phyloP scores from a whole-genome alignment of 2,329 filamentous ascomycete genomes.

The Ascomycota sp. region DNA sequence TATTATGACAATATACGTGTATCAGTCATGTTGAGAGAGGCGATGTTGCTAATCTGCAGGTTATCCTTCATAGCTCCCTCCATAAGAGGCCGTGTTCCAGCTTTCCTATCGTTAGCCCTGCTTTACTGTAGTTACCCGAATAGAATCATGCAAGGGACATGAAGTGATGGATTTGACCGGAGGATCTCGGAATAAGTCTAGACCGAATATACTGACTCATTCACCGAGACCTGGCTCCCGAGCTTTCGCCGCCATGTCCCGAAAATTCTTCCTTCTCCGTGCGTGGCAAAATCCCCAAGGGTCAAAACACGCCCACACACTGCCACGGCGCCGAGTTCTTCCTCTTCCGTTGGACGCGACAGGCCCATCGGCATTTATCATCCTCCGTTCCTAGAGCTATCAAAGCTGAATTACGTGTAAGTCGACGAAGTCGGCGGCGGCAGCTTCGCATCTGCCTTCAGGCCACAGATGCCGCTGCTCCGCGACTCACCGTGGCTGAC shows the following conservation, averaged over 20 bases:
- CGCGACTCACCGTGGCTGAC: background rate
- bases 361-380: slow-evolving; percentile 22
- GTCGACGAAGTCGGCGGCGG: slow-evolving; percentile 6
- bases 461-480: slow-evolving; percentile 1
- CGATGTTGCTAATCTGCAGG: too few relatives aligned
- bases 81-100: too few relatives aligned
- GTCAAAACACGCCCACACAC: slow-evolving; percentile 14
- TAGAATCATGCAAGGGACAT: too few relatives aligned
- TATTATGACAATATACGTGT: too few relatives aligned
- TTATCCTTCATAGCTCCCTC: too few relatives aligned
- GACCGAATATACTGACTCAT: too few relatives aligned
- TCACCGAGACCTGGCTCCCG: too few relatives aligned
- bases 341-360: slow-evolving; percentile 22
- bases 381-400: slow-evolving; percentile 15
- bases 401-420: slow-evolving; percentile 14
- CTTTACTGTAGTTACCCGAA: too few relatives aligned
- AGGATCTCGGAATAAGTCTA: too few relatives aligned
- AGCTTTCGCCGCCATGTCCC: slow-evolving; percentile 4
- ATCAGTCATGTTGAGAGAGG: too few relatives aligned
- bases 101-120: too few relatives aligned
- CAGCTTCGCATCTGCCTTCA: slow-evolving; percentile 2
- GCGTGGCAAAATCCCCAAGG: slow-evolving; percentile 6
- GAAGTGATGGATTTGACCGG: too few relatives aligned
- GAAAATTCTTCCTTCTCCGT: slow-evolving; percentile 18
- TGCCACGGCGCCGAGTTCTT: slow-evolving; percentile 21